Evolutionary conservation across 805 yeast species (phyloP), one percentile per base, ranked within the genome.

Genomic region (Wickerhamomyces alni): DNA sequence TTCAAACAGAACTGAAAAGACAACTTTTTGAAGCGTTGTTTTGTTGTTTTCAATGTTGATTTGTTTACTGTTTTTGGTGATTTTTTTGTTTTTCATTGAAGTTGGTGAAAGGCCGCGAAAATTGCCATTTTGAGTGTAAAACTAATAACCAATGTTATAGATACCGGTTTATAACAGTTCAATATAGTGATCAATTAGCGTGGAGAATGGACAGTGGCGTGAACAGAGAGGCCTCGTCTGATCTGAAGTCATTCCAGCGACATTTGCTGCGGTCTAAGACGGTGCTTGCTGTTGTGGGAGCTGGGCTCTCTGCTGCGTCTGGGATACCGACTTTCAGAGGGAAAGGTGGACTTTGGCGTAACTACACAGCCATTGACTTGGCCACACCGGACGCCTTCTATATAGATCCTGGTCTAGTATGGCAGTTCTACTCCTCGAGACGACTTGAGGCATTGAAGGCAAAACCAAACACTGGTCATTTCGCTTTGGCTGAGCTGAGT

Each of bases 381-480:
- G 95, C 95, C 8, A 87, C 96, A 0, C 95, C 95, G 1, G 96
- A 87, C 54, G 96, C 95, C 5, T 87, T 88, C 57, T 74, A 79
- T 43, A 66, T 68, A 16, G 89, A 87, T 55, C 95, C 96, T 0
- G 85, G 86, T 0, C 66, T 87, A 9, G 96, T 88, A 8, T 87
- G 96, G 96, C 91, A 85, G 55, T 87, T 84, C 52, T 87, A 88
- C 59, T 69, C 87, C 5, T 76, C 77, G 58, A 63, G 94, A 44
- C 57, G 96, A 33, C 69, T 63, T 35, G 66, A 66, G 36, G 89
- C 95, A 0, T 62, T 85, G 37, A 61, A 60, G 33, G 87, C 91
- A 0, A 59, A 53, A 36, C 96, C 96, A 0, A 87, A 87, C 52
- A 58, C 53, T 9, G 95, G 91, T 1, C 96, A 87, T 55, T 55